These are phyloP conservation scores for Cladosporium sp. DNA, from an alignment of 2,329 filamentous ascomycete genomes.

Conservation along the genomic window DNA sequence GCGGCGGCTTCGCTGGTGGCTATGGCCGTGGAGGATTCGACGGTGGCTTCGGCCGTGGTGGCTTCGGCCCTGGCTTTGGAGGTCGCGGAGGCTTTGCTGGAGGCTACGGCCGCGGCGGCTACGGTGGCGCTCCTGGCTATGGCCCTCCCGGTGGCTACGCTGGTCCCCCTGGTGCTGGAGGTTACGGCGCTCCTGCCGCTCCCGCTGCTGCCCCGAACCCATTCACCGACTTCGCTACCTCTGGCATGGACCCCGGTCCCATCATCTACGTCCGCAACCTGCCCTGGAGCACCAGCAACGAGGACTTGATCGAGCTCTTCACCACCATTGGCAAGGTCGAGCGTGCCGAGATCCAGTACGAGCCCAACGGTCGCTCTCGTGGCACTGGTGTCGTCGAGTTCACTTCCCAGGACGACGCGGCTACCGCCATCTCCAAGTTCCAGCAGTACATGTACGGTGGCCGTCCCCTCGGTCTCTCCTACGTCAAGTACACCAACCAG, in stretches of 20 bases:
- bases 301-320: constrained; percentile 94
- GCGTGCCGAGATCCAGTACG: constrained; percentile 98
- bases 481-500: constrained; percentile 84
- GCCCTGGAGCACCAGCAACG: constrained; percentile 98
- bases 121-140: constrained; percentile 51
- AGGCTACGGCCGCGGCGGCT: constrained; percentile 51
- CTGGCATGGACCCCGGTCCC: constrained; percentile 78
- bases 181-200: constrained; percentile 54
- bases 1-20: constrained; percentile 47
- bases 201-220: constrained; percentile 67
- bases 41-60: constrained; percentile 34
- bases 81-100: constrained; percentile 50
- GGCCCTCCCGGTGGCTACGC: constrained; percentile 59
- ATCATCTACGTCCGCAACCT: constrained; percentile 96
- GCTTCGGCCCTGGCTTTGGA: constrained; percentile 49
- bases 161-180: constrained; percentile 57
- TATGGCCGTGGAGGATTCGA: constrained; percentile 47
- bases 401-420: constrained; percentile 76
- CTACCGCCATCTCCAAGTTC: constrained; percentile 95
- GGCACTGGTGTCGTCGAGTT: constrained; percentile 97
- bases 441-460: constrained; percentile 97
- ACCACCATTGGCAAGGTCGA: constrained; percentile 97
- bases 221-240: constrained; percentile 89
- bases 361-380: constrained; percentile 90
- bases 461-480: constrained; percentile 87